phyloP scores from a whole-genome alignment of 2,329 filamentous ascomycete species.

The Teratosphaeriaceae sp. region DNA sequence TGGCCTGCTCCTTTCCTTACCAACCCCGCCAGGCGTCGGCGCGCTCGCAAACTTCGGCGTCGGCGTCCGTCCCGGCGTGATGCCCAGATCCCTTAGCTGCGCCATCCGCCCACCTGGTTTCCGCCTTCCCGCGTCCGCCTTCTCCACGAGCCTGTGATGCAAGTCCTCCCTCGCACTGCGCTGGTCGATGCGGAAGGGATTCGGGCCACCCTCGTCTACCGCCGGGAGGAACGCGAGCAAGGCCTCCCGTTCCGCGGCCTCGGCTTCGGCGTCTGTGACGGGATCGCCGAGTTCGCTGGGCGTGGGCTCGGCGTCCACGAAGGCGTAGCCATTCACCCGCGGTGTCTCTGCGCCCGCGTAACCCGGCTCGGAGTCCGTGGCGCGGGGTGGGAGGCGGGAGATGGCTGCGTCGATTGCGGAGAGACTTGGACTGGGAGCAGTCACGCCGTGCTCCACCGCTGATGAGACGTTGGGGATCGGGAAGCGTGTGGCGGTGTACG shows the following conservation, averaged over 20 bases:
- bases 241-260: conserved; percentile 29
- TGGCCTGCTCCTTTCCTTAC: conserved; percentile 43
- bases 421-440: conserved; percentile 65
- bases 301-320: conserved; percentile 74
- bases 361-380: conserved; percentile 54
- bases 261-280: conserved; percentile 27
- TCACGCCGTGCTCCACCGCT: conserved; percentile 13
- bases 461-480: conserved; percentile 28
- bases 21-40: too few relatives aligned
- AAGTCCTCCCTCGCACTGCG: conserved; percentile 71
- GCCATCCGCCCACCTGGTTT: conserved; percentile 44
- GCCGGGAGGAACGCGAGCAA: conserved; percentile 38
- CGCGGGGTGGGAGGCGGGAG: conserved; percentile 56
- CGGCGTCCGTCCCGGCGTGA: conserved; percentile 47
- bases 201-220: conserved; percentile 51
- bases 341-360: conserved; percentile 71
- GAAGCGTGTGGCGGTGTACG: conserved; percentile 78
- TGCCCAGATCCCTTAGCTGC: conserved; percentile 28
- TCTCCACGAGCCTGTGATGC: conserved; percentile 81
- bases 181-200: conserved; percentile 73
- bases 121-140: conserved; percentile 65
- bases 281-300: conserved; percentile 50
- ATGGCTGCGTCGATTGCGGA: conserved; percentile 82
- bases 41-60: conserved; percentile 62
- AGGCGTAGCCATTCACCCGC: conserved; percentile 85